Base-by-base conservation (phyloP, 2,329 filamentous ascomycete species). In the Ascosphaera acerosa region DNA sequence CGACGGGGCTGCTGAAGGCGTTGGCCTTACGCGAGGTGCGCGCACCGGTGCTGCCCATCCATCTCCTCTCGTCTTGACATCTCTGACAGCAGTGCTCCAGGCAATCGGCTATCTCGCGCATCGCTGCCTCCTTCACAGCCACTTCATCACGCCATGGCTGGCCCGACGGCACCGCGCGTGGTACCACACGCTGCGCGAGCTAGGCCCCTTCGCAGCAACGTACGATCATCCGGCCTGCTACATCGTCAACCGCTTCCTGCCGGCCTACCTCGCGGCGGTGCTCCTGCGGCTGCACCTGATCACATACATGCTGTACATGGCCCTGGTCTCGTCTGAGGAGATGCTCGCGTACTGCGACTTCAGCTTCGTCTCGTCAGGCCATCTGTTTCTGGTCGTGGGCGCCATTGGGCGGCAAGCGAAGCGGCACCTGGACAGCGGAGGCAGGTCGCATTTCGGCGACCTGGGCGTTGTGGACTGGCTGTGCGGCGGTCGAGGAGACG, bases 61-160 rank as follows among this genome's bases (percentile, higher is more conserved):
- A 20, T n/a, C 18, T 43, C 27, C 12, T 25, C 3, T 3, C 15
- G 28, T 5, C 12, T 27, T 29, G 4, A 18, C 29, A 27, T 48
- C 34, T 46, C 18, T 29, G 49, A 3, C 36, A 40, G 3, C 20
- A 12, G 12, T 23, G 10, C 16, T 29, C 10, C 34, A 77, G 54
- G 42, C 67, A 4, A 45, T 81, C 7, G 65, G 70, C 34, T 91
- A 89, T 48, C 62, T 68, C 41, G 59, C 78, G 40, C 80, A 90
- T 52, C 70, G 75, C 32, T 64, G 64, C 43, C 35, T 73, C 16
- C 61, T 91, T 6, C 80, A 90, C 51, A 60, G 31, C 57, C 7
- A 7, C 20, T 12, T 23, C 7, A 7, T 23, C 20, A 7, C 20
- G 12, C 20, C 32, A 60, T 57, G 44, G 54, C 54, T 42, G 68